Evolutionary conservation across 495 filamentous ascomycete genomes (phyloP).

Genomic region (Lasiosphaeriaceae sp.): DNA sequence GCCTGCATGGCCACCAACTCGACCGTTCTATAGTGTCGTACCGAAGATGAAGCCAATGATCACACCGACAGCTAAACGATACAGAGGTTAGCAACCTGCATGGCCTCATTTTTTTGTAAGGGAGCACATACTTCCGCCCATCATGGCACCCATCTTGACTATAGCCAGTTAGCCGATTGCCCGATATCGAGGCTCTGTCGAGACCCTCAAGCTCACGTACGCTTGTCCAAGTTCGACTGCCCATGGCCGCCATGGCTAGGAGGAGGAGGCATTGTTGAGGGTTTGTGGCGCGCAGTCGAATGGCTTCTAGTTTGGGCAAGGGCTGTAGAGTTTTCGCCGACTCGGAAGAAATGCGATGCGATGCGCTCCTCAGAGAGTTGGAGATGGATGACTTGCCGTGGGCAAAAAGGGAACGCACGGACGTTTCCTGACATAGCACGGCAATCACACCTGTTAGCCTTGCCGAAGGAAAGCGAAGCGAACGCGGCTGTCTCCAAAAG

Average conservation of each 20-base stretch:
- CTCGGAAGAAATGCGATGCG: conserved; percentile 3
- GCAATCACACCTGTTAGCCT: background rate
- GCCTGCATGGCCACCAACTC: background rate
- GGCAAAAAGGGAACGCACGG: conserved; percentile 20
- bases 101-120: background rate
- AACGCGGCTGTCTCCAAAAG: background rate
- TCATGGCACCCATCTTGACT: conserved; percentile 98
- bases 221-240: conserved; percentile 87
- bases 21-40: conserved; percentile 33
- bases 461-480: conserved; percentile 15
- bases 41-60: conserved; percentile 99
- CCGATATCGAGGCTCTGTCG: background rate
- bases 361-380: background rate
- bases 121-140: conserved; percentile 80
- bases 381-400: conserved; percentile 11
- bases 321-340: background rate
- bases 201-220: conserved; percentile 45
- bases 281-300: background rate
- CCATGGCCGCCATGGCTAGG: conserved; percentile 47
- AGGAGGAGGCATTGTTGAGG: conserved; percentile 43
- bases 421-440: too few species aligned
- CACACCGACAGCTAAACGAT: conserved; percentile 74
- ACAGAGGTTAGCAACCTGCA: background rate
- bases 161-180: conserved; percentile 24
- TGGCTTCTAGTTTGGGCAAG: background rate